These are phyloP conservation scores for Lactifluus echinatus DNA, from an alignment of 768 basidiomycete species.

Conservation along the genomic window DNA sequence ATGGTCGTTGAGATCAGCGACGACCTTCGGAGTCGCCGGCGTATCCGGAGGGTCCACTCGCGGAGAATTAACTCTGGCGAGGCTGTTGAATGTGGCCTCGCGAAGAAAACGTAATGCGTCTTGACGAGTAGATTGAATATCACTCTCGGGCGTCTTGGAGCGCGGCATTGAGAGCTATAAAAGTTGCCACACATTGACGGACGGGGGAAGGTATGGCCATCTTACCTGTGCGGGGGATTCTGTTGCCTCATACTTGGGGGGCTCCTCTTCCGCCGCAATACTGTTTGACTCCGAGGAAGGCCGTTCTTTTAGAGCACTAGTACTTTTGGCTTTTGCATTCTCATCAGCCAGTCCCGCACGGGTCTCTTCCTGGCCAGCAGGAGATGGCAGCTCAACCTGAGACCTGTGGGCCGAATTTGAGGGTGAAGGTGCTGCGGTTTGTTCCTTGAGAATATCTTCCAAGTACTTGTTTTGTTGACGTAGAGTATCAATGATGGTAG, in stretches of 20 bases:
- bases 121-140: slow-evolving; percentile 16
- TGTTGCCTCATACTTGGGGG: slow-evolving; percentile 13
- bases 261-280: slow-evolving; percentile 1
- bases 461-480: slow-evolving; percentile 16
- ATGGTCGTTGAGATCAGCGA: slow-evolving; percentile 15
- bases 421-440: neutral
- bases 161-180: neutral
- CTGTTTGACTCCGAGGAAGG: neutral
- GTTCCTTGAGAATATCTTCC: slow-evolving; percentile 29
- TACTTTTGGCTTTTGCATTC: neutral
- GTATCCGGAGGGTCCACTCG: neutral
- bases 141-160: slow-evolving; percentile 12
- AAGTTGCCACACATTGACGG: neutral
- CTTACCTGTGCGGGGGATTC: slow-evolving; percentile 5
- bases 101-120: slow-evolving; percentile 19
- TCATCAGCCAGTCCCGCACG: neutral
- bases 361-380: slow-evolving; percentile 2
- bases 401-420: neutral
- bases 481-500: slow-evolving; percentile 10
- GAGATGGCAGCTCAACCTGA: neutral
- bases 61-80: slow-evolving; percentile 10
- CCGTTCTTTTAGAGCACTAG: neutral
- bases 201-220: neutral
- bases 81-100: slow-evolving; percentile 19
- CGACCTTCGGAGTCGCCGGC: slow-evolving; percentile 10